Evolutionary conservation across 1,139 yeast species (phyloP).

Genomic region (Magnusiomyces sp.): DNA sequence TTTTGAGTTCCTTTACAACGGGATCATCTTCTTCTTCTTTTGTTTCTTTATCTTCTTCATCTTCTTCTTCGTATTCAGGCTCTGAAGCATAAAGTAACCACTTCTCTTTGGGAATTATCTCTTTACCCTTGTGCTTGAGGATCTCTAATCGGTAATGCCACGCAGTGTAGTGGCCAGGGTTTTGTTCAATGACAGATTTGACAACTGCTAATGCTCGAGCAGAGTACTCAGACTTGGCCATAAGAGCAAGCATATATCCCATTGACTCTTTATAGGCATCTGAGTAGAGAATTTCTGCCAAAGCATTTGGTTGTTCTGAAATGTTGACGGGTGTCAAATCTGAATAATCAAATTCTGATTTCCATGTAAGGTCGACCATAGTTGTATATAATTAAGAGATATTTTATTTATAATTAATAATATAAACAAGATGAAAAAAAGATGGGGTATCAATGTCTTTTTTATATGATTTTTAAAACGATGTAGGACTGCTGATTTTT

Average conservation of each 20-base stretch:
- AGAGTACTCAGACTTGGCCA: constrained; percentile 53
- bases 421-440: too few relatives aligned
- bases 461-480: too few relatives aligned
- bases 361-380: too few relatives aligned
- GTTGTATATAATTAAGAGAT: too few relatives aligned
- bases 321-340: constrained; percentile 30
- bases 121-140: constrained; percentile 37
- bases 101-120: constrained; percentile 21
- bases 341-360: constrained; percentile 25
- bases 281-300: constrained; percentile 72
- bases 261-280: constrained; percentile 57
- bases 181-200: constrained; percentile 48
- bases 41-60: background rate
- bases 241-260: constrained; percentile 54
- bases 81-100: constrained; percentile 13
- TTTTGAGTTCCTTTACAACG: background rate
- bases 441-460: too few relatives aligned
- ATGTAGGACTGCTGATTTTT: too few relatives aligned
- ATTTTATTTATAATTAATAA: too few relatives aligned
- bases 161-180: constrained; percentile 87
- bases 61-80: constrained; percentile 1
- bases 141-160: constrained; percentile 70
- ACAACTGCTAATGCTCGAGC: constrained; percentile 67
- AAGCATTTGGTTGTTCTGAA: constrained; percentile 37
- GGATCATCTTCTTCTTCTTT: background rate